Percentiles rank a stretch among this genome's conserved stretches.
phyloP scores from a whole-genome alignment of 2,329 filamentous ascomycete species.

The Apiospora rasikravindrae region DNA sequence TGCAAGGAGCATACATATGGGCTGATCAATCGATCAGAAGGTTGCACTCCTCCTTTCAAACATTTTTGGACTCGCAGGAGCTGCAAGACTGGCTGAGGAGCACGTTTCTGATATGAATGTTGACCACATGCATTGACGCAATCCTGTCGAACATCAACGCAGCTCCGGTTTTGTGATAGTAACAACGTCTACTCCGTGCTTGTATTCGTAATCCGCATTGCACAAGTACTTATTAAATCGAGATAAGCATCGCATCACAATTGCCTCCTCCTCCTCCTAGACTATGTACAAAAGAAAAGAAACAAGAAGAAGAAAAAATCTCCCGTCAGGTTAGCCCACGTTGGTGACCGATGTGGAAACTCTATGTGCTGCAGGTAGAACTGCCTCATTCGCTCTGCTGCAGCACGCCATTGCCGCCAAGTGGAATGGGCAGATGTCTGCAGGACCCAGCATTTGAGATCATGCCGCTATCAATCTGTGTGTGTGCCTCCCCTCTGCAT shows the following conservation, averaged over 20 bases:
- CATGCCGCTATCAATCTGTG: not conserved
- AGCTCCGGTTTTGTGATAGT: not conserved
- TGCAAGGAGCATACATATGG: constrained; percentile 13
- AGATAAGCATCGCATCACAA: too few relatives aligned
- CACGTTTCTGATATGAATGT: not conserved
- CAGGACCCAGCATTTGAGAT: not conserved
- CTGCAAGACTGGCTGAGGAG: too few relatives aligned
- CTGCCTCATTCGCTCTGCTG: not conserved
- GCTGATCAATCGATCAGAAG: not conserved
- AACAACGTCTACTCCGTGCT: not conserved
- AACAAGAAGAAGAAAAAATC: not conserved
- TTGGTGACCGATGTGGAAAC: not conserved
- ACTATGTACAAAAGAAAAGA: not conserved
- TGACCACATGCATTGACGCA: not conserved
- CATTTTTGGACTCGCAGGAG: not conserved
- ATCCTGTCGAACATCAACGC: not conserved
- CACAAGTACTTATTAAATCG: too few relatives aligned
- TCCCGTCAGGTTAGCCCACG: not conserved
- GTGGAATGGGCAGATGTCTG: not conserved
- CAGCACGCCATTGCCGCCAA: constrained; percentile 7
- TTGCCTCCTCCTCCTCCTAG: not conserved
- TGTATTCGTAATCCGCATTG: not conserved
- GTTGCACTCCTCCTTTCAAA: not conserved
- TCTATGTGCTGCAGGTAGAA: not conserved
- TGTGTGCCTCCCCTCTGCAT: not conserved